These are phyloP conservation scores for Ogataea degrootiae DNA, from an alignment of 805 yeast species.

Conservation along the genomic window DNA sequence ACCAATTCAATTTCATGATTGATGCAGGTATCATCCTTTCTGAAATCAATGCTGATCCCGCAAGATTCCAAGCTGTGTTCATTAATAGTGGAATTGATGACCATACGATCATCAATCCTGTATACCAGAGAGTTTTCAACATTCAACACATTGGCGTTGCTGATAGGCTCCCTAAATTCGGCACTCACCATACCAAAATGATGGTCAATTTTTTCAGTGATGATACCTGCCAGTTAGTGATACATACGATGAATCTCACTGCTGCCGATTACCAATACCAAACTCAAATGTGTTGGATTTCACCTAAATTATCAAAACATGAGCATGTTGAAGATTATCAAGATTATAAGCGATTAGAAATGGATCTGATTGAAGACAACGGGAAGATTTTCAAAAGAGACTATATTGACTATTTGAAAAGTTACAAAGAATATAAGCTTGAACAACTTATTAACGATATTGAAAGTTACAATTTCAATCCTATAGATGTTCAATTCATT, in stretches of 20 bases:
- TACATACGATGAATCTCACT: slow-evolving; percentile 59
- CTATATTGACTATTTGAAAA: slow-evolving; percentile 39
- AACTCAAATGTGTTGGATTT: slow-evolving; percentile 64
- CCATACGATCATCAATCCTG: slow-evolving; percentile 33
- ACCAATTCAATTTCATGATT: slow-evolving; percentile 31
- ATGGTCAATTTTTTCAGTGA: slow-evolving; percentile 53
- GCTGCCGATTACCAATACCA: slow-evolving; percentile 48
- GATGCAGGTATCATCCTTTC: slow-evolving; percentile 24
- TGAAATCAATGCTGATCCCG: slow-evolving; percentile 18
- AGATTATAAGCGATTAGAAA: background rate
- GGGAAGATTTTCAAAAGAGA: slow-evolving; percentile 39
- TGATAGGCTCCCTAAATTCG: slow-evolving; percentile 26
- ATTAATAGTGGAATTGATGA: slow-evolving; percentile 29
- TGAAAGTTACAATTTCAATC: slow-evolving; percentile 37
- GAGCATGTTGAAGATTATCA: slow-evolving; percentile 1
- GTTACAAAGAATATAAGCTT: slow-evolving; percentile 34
- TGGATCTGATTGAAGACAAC: slow-evolving; percentile 8
- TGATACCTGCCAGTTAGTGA: slow-evolving; percentile 42
- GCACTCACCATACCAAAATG: slow-evolving; percentile 64
- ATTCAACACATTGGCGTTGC: slow-evolving; percentile 28
- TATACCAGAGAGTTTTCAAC: slow-evolving; percentile 13
- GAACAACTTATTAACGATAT: slow-evolving; percentile 28
- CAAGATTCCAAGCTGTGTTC: slow-evolving; percentile 20
- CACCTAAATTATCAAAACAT: slow-evolving; percentile 28
- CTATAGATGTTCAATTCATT: slow-evolving; percentile 47